Evolutionary conservation across 371 early-diverging fungal genomes (phyloP), one percentile per base, ranked within the genome.

Genomic region (Entomophthora muscae): DNA sequence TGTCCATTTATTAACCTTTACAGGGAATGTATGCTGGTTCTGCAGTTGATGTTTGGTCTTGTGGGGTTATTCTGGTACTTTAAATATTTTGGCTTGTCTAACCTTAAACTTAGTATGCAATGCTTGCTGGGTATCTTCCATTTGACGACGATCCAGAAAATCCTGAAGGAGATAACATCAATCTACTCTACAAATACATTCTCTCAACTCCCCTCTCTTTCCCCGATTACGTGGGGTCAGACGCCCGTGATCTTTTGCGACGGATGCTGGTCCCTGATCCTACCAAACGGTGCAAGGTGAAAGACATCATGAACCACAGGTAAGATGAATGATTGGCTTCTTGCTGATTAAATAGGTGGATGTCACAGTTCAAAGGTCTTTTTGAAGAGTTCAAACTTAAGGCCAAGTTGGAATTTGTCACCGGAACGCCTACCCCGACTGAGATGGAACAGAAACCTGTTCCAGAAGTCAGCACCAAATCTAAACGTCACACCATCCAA

Each of bases 91-190:
- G 55, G n/a, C 21, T 3, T 3, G 21, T 55, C 27, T 42, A 42
- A 42, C 7, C n/a, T n/a, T n/a, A 5, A 13, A 91, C 95, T 63
- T 73, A 98, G 61, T 95, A 91, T 69, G 95, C 97, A 17, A 95
- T 96, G 97, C 76, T 95, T 7, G 91, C 90, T 56, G 99, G 99
- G 1, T 93, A 91, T 68, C 81, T 99, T 42, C 99, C 99, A 7
- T 99, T 91, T 72, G 99, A 99, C 67, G 99, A 98, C 72, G 98
- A 98, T 73, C 95, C 95, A 3, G 83, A 79, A 10, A 95, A 97
- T 71, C 96, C 95, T 22, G 94, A 94, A 57, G 90, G 93, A 32
- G 93, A 94, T 72, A 93, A 95, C 72, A 91, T 96, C 77, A 93
- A 93, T 70, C 78, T 89, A 68, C 80, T 96, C 23, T 96, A 96